Percentiles rank a stretch among this genome's conserved stretches.
Evolutionary conservation across 1,139 yeast genomes (phyloP).

Genomic region (Zygosaccharomyces sapae): DNA sequence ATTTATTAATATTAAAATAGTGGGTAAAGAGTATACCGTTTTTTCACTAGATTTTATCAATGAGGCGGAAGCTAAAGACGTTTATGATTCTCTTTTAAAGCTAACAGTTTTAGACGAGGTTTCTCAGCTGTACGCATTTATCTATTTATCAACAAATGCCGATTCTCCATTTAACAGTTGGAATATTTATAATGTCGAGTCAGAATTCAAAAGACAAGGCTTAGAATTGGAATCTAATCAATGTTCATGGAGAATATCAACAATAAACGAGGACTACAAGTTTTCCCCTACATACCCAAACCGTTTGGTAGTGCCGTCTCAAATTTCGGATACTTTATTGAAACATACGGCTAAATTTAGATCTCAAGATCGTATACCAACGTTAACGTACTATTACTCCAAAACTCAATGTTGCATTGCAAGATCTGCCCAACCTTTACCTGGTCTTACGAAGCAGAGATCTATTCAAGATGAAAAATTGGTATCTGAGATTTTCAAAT

Average conservation of each 20-base stretch:
- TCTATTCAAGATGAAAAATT: conserved; percentile 89
- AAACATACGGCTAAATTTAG: conserved; percentile 81
- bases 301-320: conserved; percentile 60
- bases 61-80: conserved; percentile 61
- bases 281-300: conserved; percentile 78
- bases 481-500: conserved; percentile 62
- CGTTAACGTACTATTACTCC: conserved; percentile 68
- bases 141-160: conserved; percentile 55
- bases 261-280: conserved; percentile 58
- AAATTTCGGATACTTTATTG: conserved; percentile 76
- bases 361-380: conserved; percentile 82
- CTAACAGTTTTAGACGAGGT: conserved; percentile 56
- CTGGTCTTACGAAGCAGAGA: conserved; percentile 82
- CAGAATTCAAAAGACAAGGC: conserved; percentile 69
- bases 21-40: conserved; percentile 85
- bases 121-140: conserved; percentile 64
- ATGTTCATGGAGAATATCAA: conserved; percentile 64
- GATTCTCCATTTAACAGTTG: conserved; percentile 62
- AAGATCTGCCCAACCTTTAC: conserved; percentile 88
- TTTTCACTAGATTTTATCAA: conserved; percentile 69
- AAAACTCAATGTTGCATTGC: conserved; percentile 75
- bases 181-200: conserved; percentile 58
- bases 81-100: conserved; percentile 64
- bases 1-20: conserved; percentile 56
- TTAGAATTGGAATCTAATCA: conserved; percentile 33